Evolutionary conservation across 108 stramenopile genomes (phyloP), one percentile per base, ranked within the genome.

Genomic region (Pseudonitzschia pungens): DNA sequence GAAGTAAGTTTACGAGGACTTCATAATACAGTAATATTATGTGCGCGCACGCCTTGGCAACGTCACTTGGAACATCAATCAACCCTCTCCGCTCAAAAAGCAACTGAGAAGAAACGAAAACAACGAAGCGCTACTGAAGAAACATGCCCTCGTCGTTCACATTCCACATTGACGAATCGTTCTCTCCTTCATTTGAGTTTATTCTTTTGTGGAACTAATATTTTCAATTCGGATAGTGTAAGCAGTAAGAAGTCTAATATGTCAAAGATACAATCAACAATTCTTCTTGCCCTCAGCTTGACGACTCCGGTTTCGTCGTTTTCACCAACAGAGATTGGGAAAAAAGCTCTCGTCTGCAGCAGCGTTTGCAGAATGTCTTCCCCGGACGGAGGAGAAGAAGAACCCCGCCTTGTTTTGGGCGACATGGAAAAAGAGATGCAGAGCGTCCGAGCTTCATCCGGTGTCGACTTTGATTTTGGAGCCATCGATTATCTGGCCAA

Each of bases 401-500:
- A 55, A 55, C 54, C 54, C 9, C 12, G 20, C 1, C 54, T 55
- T 12, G 6, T 55, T 4, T 10, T 55, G 1, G 54, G 54, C 1
- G 10, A 55, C 54, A 55, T 55, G 1, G 26, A 55, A 22, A 20
- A 12, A 3, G 54, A 22, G 4, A 55, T 55, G 54, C 54, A 55
- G 10, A 55, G 26, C 26, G 54, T 55, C 26, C 54, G 54, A 24
- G 26, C 21, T 10, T 2, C 24, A 26, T 11, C 54, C 2, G 54
- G 54, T 11, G 24, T 68, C 15, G 76, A 78, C 29, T 81, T 77
- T 60, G 69, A 75, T 42, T 77, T 81, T 31, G 74, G 73, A 3
- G 81, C 79, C 44, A 70, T 81, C 24, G 84, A 78, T 52, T 85
- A 65, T 64, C 71, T 85, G 45, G 84, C 81, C 31, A 75, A 75